Evolutionary conservation across 2,329 filamentous ascomycete species (phyloP).

Genomic region (Curvularia hawaiiensis): DNA sequence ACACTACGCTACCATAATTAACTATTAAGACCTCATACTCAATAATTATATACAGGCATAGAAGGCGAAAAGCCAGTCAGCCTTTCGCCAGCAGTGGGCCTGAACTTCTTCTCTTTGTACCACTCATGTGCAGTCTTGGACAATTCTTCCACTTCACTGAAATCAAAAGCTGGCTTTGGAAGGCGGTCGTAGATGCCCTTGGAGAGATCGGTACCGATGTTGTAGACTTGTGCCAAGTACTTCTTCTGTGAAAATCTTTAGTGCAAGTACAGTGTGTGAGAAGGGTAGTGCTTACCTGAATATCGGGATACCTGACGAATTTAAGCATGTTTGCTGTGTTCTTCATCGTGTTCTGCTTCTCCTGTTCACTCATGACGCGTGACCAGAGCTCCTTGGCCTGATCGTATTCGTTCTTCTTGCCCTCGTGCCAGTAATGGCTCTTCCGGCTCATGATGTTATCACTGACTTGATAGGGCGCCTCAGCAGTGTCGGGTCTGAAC

Average conservation of each 20-base stretch:
- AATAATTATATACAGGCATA: conserved; percentile 14
- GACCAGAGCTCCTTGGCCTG: conserved; percentile 58
- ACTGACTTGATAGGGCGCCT: conserved; percentile 56
- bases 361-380: conserved; percentile 54
- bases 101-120: conserved; percentile 55
- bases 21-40: not conserved
- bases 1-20: not conserved
- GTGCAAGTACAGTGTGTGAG: not conserved
- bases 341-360: conserved; percentile 52
- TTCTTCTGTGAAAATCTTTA: conserved; percentile 44
- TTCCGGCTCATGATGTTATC: conserved; percentile 59
- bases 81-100: conserved; percentile 47
- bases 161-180: conserved; percentile 53
- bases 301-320: conserved; percentile 51
- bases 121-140: conserved; percentile 53
- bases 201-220: conserved; percentile 56
- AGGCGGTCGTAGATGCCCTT: conserved; percentile 55
- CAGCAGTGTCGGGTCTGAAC: conserved; percentile 58
- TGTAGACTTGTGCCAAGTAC: conserved; percentile 60
- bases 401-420: conserved; percentile 58
- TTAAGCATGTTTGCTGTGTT: conserved; percentile 57
- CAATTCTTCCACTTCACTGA: conserved; percentile 53
- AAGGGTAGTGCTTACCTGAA: conserved; percentile 43
- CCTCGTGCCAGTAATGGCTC: conserved; percentile 61
- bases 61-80: conserved; percentile 48